These are phyloP conservation scores for Petrea volubilis DNA, from an alignment of 257 asterid species.

Conservation along the genomic window DNA sequence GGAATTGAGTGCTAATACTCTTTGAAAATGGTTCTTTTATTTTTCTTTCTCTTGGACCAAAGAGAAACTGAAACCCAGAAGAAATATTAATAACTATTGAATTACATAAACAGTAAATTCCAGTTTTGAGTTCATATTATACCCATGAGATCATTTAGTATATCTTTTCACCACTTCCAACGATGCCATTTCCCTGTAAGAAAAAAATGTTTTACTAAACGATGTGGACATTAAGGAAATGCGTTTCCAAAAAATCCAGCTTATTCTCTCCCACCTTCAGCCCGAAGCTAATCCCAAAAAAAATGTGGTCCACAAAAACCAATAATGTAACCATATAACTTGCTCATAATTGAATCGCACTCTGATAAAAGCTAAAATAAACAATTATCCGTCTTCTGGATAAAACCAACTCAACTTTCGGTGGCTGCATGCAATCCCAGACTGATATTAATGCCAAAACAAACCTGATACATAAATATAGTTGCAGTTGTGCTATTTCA, in stretches of 20 bases:
- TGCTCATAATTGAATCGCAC: neutral
- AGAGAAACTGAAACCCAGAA: neutral
- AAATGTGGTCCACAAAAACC: too few species aligned
- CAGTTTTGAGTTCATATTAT: neutral
- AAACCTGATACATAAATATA: neutral
- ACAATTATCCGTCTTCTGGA: neutral
- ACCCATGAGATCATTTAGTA: neutral
- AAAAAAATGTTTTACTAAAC: neutral
- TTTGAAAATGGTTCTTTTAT: neutral
- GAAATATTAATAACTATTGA: neutral
- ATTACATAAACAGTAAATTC: neutral
- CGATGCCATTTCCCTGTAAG: neutral
- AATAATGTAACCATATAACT: neutral
- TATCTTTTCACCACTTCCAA: neutral
- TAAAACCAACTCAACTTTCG: slow-evolving; percentile 2
- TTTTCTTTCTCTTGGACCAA: neutral
- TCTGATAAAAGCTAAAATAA: neutral
- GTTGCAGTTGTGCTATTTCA: neutral
- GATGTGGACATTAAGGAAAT: neutral
- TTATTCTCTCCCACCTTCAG: neutral
- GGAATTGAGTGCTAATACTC: neutral
- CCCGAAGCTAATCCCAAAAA: neutral
- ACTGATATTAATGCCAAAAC: slow-evolving; percentile 5
- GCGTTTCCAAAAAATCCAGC: neutral
- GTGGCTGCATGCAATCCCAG: slow-evolving; percentile 20